These are phyloP conservation scores for Azolla pinnata DNA, from an alignment of 75 land plant species.

Conservation along the genomic window DNA sequence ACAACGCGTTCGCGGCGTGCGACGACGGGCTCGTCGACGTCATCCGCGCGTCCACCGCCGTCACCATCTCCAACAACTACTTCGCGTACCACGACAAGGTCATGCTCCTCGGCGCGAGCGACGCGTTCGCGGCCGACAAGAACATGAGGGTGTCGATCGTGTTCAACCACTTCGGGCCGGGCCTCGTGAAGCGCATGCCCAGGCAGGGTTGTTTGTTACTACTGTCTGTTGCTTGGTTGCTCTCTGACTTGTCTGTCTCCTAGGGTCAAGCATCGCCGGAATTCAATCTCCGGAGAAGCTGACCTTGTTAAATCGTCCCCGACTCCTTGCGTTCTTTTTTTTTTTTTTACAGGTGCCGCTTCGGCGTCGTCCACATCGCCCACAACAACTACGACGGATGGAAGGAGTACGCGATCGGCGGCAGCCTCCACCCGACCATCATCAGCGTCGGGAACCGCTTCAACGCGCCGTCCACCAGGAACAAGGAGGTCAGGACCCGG, in stretches of 20 bases:
- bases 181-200: no score
- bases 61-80: slow-evolving; percentile 23
- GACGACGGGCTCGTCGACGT: slow-evolving; percentile 29
- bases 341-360: slow-evolving; percentile 28
- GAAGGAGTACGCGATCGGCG: slow-evolving; percentile 58
- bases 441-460: slow-evolving; percentile 50
- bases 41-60: slow-evolving; percentile 20
- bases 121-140: slow-evolving; percentile 8
- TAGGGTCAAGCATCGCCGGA: no score
- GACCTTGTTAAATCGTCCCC: no score
- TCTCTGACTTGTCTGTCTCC: no score
- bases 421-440: slow-evolving; percentile 45
- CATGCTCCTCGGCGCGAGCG: slow-evolving; percentile 28
- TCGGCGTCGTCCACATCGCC: slow-evolving; percentile 42
- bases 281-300: no score
- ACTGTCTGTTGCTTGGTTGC: no score
- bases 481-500: no score
- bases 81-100: slow-evolving; percentile 36
- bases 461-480: slow-evolving; percentile 40
- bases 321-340: no score
- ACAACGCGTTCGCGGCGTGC: slow-evolving; percentile 12
- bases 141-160: no score
- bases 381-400: slow-evolving; percentile 54
- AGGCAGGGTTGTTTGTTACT: no score
- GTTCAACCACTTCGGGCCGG: no score